Evolutionary conservation across 1,284 basidiomycete genomes (phyloP).

Genomic region (Cystobasidium slooffiae): DNA sequence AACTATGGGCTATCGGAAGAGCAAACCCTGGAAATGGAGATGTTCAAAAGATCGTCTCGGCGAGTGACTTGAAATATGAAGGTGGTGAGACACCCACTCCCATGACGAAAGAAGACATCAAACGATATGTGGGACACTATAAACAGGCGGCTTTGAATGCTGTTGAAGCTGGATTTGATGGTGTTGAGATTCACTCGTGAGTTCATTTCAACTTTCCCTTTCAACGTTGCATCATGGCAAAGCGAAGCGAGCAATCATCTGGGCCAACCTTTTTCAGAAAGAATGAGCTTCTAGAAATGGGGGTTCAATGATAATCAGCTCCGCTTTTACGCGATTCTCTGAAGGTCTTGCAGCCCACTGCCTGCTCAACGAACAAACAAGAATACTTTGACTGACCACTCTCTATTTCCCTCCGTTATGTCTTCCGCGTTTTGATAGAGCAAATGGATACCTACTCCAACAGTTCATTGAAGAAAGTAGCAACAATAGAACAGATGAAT

Average conservation of each 20-base stretch:
- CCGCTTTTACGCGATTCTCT: too few relatives aligned
- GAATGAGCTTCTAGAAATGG: too few relatives aligned
- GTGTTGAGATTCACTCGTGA: conserved; percentile 63
- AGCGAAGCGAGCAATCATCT: too few relatives aligned
- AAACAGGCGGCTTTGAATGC: conserved; percentile 63
- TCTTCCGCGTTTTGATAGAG: background rate
- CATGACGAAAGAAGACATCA: conserved; percentile 52
- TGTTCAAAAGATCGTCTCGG: conserved; percentile 57
- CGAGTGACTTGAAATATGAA: conserved; percentile 57
- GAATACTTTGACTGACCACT: too few relatives aligned
- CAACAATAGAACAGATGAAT: conserved; percentile 67
- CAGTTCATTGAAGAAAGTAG: conserved; percentile 65
- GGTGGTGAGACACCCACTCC: conserved; percentile 55
- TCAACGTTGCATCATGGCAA: too few relatives aligned
- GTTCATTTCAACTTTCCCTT: conserved; percentile 31
- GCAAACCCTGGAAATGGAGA: conserved; percentile 56
- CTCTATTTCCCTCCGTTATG: too few relatives aligned
- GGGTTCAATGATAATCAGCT: too few relatives aligned
- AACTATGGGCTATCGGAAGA: conserved; percentile 64
- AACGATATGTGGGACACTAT: conserved; percentile 61
- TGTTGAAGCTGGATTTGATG: conserved; percentile 68
- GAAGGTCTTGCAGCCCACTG: too few relatives aligned
- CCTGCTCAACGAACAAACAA: too few relatives aligned
- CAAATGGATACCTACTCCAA: conserved; percentile 62
- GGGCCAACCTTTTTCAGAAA: too few relatives aligned